These are phyloP conservation scores for Naematelia encephala DNA, from an alignment of 768 basidiomycete genomes.

Conservation along the genomic window DNA sequence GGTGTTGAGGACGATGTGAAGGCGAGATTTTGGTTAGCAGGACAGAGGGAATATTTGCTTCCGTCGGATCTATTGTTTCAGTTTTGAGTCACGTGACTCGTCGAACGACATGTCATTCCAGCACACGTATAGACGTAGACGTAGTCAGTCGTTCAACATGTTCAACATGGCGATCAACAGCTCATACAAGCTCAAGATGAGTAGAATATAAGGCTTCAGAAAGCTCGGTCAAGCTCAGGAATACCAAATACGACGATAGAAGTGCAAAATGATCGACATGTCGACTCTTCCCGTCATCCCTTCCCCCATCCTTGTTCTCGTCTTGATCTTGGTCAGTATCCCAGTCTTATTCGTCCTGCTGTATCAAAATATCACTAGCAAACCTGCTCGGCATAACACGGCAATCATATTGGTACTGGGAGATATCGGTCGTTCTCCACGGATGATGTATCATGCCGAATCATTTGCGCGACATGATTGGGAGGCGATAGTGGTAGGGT, in stretches of 20 bases:
- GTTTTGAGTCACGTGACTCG: neutral
- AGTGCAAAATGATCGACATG: neutral
- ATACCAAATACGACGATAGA: no score
- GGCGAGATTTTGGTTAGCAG: neutral
- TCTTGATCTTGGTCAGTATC: neutral
- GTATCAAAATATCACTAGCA: neutral
- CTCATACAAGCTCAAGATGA: no score
- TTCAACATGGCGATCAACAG: no score
- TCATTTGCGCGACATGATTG: slow-evolving; percentile 80
- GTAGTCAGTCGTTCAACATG: no score
- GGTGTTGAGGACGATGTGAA: neutral
- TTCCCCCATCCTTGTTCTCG: neutral
- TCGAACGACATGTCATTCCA: no score
- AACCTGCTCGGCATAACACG: slow-evolving; percentile 51
- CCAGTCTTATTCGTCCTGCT: neutral
- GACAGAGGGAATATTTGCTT: slow-evolving; percentile 5
- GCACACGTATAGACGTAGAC: no score
- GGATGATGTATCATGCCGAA: slow-evolving; percentile 98
- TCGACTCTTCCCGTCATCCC: neutral
- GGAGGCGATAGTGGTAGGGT: slow-evolving; percentile 76
- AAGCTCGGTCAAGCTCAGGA: no score
- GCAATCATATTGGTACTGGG: slow-evolving; percentile 91
- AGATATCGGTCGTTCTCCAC: slow-evolving; percentile 89
- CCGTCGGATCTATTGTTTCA: slow-evolving; percentile 1
- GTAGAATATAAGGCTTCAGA: no score